Percentiles rank a stretch among this genome's conserved stretches.
These are phyloP conservation scores for Miscanthus sacchariflorus DNA, from an alignment of 202 grass and related monocot species.

Conservation along the genomic window DNA sequence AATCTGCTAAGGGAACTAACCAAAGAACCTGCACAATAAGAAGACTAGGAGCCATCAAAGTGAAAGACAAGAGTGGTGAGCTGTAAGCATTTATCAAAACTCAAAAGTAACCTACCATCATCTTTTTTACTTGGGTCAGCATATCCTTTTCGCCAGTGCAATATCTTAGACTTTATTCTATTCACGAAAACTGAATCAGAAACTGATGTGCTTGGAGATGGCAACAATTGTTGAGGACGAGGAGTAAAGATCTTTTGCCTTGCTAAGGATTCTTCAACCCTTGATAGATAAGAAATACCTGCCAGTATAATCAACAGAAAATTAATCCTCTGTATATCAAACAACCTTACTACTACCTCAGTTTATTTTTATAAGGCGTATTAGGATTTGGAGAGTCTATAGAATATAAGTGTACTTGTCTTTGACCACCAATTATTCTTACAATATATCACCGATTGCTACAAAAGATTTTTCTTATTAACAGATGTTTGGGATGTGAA, in stretches of 20 bases:
- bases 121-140: constrained; percentile 54
- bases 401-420: neutral
- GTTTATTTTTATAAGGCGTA: neutral
- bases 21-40: constrained; percentile 56
- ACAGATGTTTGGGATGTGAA: neutral
- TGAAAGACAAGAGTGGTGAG: constrained; percentile 11
- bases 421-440: neutral
- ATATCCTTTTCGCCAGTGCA: constrained; percentile 62
- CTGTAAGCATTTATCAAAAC: constrained; percentile 34
- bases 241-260: constrained; percentile 58
- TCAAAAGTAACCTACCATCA: constrained; percentile 61
- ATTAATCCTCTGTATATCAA: constrained; percentile 36
- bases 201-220: constrained; percentile 58
- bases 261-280: constrained; percentile 86
- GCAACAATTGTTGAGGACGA: constrained; percentile 36
- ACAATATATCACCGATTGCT: neutral
- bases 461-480: neutral
- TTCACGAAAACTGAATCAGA: constrained; percentile 80
- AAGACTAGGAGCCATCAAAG: constrained; percentile 39
- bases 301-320: constrained; percentile 41
- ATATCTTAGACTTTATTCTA: constrained; percentile 78
- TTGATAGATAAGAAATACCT: constrained; percentile 97
- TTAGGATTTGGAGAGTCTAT: neutral
- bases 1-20: constrained; percentile 66
- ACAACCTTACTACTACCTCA: constrained; percentile 16